Base-by-base conservation (phyloP, 305 asterid species). In the Caryopteris hybrid region DNA sequence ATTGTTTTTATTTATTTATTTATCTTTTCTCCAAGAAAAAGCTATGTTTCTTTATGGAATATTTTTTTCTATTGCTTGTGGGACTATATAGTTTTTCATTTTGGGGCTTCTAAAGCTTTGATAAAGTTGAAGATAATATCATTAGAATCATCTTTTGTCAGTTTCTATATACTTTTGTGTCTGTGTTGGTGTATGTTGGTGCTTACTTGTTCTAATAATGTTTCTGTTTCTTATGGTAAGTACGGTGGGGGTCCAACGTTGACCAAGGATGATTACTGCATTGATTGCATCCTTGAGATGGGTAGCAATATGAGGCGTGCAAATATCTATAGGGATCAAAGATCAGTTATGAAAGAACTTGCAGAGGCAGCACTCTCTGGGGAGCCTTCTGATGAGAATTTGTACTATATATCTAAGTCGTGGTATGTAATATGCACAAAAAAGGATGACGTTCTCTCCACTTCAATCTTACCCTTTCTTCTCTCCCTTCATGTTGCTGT, bases 281-380 rank as follows among this genome's bases (percentile, higher is more conserved):
- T 38, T 23, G 89, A 84, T 27, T 94, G 99, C 89, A 89, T 94
- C 71, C 68, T 86, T 65, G 97, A 89, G 80, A 78, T 78, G 77
- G 92, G 92, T 61, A 86, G 78, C 76, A 78, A 79, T 55, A 76
- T 75, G 80, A 92, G 84, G 51, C 87, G 78, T 75, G 93, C 96
- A 64, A 84, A 89, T 77, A 77, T 71, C 69, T 94, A 87, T 59
- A 84, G 90, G 81, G 99, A 92, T 76, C 88, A 75, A 70, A 86
- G 96, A 74, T 81, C 73, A 58, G 51, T 62, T 64, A 91, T 94
- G 98, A 91, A 79, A 76, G 99, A 89, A 68, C 79, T 94, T 64
- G 99, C 98, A 16, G 99, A 91, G 85, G 88, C 88, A 59, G 96
- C 97, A 70, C 91, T 94, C 79, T 77, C 91, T 17, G 93, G 96